Evolutionary conservation across 2,329 filamentous ascomycete genomes (phyloP).

Genomic region (Botrytis medusae): DNA sequence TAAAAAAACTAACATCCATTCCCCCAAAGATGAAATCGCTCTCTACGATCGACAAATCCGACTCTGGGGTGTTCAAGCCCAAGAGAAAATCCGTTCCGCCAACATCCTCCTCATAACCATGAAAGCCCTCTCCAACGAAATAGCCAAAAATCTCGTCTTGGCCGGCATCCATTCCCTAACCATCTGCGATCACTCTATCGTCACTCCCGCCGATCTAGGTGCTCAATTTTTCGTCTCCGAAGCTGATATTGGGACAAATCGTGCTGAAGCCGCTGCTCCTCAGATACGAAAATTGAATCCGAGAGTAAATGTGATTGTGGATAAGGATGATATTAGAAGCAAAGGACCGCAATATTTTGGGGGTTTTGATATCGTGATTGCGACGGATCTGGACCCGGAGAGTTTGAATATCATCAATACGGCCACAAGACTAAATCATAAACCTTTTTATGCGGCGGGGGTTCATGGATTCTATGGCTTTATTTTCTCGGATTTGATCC

Average conservation of each 20-base stretch:
- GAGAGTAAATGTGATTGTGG: slow-evolving; percentile 73
- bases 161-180: slow-evolving; percentile 90
- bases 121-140: slow-evolving; percentile 85
- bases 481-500: slow-evolving; percentile 89
- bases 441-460: slow-evolving; percentile 85
- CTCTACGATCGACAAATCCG: slow-evolving; percentile 97
- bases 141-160: slow-evolving; percentile 95
- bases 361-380: slow-evolving; percentile 81
- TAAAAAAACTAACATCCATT: neutral
- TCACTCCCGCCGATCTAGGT: slow-evolving; percentile 78
- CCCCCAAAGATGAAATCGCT: slow-evolving; percentile 78
- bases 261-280: slow-evolving; percentile 76
- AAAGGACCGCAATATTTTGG: slow-evolving; percentile 75
- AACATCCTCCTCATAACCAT: slow-evolving; percentile 88
- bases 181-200: slow-evolving; percentile 73
- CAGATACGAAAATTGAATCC: slow-evolving; percentile 86
- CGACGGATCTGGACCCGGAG: slow-evolving; percentile 78
- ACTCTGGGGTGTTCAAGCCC: slow-evolving; percentile 93
- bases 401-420: slow-evolving; percentile 80
- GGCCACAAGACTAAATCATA: slow-evolving; percentile 72
- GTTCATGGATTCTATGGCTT: slow-evolving; percentile 91
- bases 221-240: slow-evolving; percentile 76
- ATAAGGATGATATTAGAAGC: slow-evolving; percentile 63
- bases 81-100: slow-evolving; percentile 86
- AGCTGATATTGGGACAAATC: slow-evolving; percentile 74